These are phyloP conservation scores for Candida labiduridarum DNA, from an alignment of 1,139 yeast genomes.

Conservation along the genomic window DNA sequence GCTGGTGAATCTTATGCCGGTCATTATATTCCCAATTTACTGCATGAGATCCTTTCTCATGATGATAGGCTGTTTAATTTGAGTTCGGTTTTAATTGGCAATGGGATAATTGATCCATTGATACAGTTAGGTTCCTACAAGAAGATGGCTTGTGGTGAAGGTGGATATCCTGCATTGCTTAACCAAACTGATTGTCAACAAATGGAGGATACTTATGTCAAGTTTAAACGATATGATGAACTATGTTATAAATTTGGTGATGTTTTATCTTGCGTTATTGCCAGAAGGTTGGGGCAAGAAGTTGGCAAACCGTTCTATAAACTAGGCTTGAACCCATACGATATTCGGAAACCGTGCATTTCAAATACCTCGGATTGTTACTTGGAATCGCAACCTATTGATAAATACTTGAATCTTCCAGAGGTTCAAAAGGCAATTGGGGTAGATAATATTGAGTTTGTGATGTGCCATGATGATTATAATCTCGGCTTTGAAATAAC, in stretches of 20 bases:
- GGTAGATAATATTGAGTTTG: slow-evolving; percentile 77
- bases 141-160: slow-evolving; percentile 85
- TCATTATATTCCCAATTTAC: slow-evolving; percentile 81
- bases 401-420: slow-evolving; percentile 38
- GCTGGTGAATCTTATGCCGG: slow-evolving; percentile 92
- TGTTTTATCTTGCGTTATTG: slow-evolving; percentile 86
- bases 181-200: slow-evolving; percentile 60
- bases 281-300: neutral
- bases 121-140: slow-evolving; percentile 69
- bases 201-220: slow-evolving; percentile 60
- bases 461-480: slow-evolving; percentile 83
- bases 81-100: slow-evolving; percentile 75
- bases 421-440: slow-evolving; percentile 73
- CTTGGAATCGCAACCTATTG: slow-evolving; percentile 30
- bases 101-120: slow-evolving; percentile 79
- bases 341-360: neutral
- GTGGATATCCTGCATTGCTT: slow-evolving; percentile 72
- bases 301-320: neutral
- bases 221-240: slow-evolving; percentile 78
- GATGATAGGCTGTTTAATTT: slow-evolving; percentile 69
- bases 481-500: slow-evolving; percentile 68
- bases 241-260: slow-evolving; percentile 77
- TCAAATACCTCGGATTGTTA: slow-evolving; percentile 51
- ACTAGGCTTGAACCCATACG: neutral
- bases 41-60: slow-evolving; percentile 67